Evolutionary conservation across 2,329 filamentous ascomycete species (phyloP).

Genomic region (Sporothrix pallida): DNA sequence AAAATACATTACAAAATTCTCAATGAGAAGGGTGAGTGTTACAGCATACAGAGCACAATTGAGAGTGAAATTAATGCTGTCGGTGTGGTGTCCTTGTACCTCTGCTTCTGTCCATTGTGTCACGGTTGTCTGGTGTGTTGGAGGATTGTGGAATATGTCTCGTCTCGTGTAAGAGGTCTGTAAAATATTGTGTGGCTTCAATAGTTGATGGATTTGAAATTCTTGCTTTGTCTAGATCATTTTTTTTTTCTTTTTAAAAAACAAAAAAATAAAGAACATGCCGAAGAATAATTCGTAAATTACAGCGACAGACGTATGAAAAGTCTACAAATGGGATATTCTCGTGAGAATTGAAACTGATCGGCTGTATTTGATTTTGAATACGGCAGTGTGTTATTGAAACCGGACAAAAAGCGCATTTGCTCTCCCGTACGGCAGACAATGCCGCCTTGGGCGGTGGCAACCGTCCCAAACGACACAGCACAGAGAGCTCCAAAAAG

Average conservation of each 20-base stretch:
- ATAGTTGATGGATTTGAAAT: background rate
- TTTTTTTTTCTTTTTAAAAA: no score
- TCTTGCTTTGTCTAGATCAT: no score
- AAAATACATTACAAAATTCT: background rate
- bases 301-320: no score
- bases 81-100: background rate
- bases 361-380: background rate
- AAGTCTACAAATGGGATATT: no score
- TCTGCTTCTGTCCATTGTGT: background rate
- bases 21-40: background rate
- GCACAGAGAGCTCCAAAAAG: no score
- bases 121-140: background rate
- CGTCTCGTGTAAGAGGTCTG: background rate
- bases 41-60: background rate
- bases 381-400: background rate
- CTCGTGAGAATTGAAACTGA: background rate
- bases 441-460: slow-evolving; percentile 2
- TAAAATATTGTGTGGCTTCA: background rate
- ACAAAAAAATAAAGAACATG: no score
- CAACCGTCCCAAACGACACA: background rate
- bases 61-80: background rate
- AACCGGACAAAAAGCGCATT: background rate
- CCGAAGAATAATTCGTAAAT: no score
- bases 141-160: slow-evolving; percentile 10
- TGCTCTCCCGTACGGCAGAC: background rate